Base-by-base conservation (phyloP, 768 basidiomycete genomes). In the Peribolospora baueri region DNA sequence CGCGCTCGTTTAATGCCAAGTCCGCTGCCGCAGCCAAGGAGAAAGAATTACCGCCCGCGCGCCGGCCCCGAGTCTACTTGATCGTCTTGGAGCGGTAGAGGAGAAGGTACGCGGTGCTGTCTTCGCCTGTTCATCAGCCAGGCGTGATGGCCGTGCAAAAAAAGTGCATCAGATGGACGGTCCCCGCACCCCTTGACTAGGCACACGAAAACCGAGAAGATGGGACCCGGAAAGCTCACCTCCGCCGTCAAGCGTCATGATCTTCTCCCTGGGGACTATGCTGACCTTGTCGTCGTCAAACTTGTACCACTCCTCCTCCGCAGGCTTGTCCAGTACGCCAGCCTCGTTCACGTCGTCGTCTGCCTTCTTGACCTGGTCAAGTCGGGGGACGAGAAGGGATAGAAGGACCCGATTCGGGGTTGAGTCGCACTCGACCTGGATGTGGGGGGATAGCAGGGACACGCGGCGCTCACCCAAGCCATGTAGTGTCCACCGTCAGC, bases 211-310 rank as follows among this genome's bases (percentile, higher is more conserved):
- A 8, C 45, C 45, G 9, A 8, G 9, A n/a, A 8, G 45, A 8
- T 46, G 9, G n/a, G n/a, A 8, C 45, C 45, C 8, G 9, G 45
- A 47, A 49, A 6, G 61, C 66, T 40, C 52, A 67, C 79, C 90
- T 58, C 91, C 91, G 5, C 91, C 91, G 59, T 90, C 87, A 56
- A 95, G 74, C 6, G 78, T 78, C 38, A 74, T 64, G 57, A 98
- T 70, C 68, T 86, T 91, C 65, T 88, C 87, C 67, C 74, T 75
- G 1, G 78, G 78, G 67, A 97, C 90, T 54, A 80, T 60, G 13
- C 84, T 81, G 45, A 73, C 90, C 69, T 86, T 91, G 60, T 91
- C 86, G 61, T 95, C 88, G 63, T 95, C 91, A 63, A 90, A 95
- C 69, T 90, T 91, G 71, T 82, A 84, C 91, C 91, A 71, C 46